phyloP scores from a whole-genome alignment of 2,329 filamentous ascomycete species.

The Elsinoe fawcettii region DNA sequence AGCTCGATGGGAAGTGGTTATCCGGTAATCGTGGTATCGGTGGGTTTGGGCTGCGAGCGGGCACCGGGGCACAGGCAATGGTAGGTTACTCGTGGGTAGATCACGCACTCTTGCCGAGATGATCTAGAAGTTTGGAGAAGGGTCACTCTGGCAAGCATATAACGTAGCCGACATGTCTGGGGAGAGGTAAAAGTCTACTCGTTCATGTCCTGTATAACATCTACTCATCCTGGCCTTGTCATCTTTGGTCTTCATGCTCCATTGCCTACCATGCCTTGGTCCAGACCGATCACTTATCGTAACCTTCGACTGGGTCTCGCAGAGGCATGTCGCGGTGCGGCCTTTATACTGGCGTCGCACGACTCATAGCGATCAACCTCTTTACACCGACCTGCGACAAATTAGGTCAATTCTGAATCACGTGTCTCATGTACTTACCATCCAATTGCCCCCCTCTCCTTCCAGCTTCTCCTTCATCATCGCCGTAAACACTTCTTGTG shows the following conservation, averaged over 20 bases:
- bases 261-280: neutral
- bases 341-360: slow-evolving; percentile 25
- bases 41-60: too few species aligned
- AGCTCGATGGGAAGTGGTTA: too few species aligned
- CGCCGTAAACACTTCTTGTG: slow-evolving; percentile 37
- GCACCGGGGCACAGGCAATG: too few species aligned
- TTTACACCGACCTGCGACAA: slow-evolving; percentile 25
- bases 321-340: neutral
- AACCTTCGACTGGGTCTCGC: too few species aligned
- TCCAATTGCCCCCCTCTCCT: slow-evolving; percentile 43
- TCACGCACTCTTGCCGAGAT: neutral
- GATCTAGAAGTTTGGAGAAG: neutral
- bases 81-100: too few species aligned
- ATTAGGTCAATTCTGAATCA: neutral
- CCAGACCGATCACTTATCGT: neutral
- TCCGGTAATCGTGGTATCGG: too few species aligned
- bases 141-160: neutral
- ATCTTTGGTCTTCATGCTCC: neutral
- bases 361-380: slow-evolving; percentile 34
- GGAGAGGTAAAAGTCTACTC: neutral
- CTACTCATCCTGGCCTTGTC: neutral
- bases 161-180: too few species aligned
- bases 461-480: slow-evolving; percentile 42
- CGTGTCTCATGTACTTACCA: slow-evolving; percentile 35
- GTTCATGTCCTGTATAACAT: slow-evolving; percentile 1